Base-by-base conservation (phyloP, 805 yeast species). In the Saturnispora mendoncae region DNA sequence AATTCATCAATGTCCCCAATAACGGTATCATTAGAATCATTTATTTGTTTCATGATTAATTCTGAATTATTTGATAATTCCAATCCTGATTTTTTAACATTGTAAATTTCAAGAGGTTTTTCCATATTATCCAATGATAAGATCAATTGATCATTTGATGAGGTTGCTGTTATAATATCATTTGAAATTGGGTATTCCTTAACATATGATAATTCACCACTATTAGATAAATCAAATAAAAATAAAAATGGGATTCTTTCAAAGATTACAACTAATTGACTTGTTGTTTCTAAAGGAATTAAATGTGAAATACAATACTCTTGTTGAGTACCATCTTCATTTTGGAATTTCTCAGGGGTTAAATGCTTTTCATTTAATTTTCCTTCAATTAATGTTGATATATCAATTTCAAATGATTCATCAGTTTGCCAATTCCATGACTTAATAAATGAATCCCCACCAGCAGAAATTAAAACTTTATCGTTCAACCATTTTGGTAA, bases 371-470 rank as follows among this genome's bases (percentile, higher is more conserved):
- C 78, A 29, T 61, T 71, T 46, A 84, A 65, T 50, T 65, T 72
- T 32, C 39, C 37, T 9, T 48, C 38, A 8, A 55, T 62, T 19
- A 81, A 61, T 18, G 75, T 69, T 7, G 46, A 46, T 9, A 58
- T 44, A 9, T 46, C 43, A 8, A 51, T 31, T 34, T 80, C 65
- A 40, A 68, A 67, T 23, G 67, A 65, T 4, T 82, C 45, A 43
- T 72, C 63, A 10, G 32, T 28, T 40, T 57, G 58, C 95, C 97
- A 87, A 46, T 84, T 69, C 97, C 97, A 90, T 15, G 77, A 57
- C 45, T 73, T 67, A 10, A 92, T 54, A 49, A 60, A 76, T 40
- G 74, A 76, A 57, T 92, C 98, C 49, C 98, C 99, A 27, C 99
- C 98, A 4, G 81, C 97, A 55, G 92, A 80, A 19, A 88, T 60